Conservation (phyloP, 129 eudicot species). For the Helianthus annuus region HanXRQr2.0-SUNRISE NC_035435.2:169225960-169226459, state of each 20-base stretch:
- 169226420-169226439: too few species aligned
- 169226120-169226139: too few species aligned
- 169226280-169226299: conserved; percentile 36
- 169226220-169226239: conserved; percentile 60
- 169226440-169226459: too few species aligned
- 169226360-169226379: too few species aligned
- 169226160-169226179: too few species aligned
- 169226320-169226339: conserved; percentile 29
- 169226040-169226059: neutral
- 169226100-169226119: conserved; percentile 5
- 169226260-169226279: conserved; percentile 59
- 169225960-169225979: conserved; percentile 86
- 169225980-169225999: conserved; percentile 82
- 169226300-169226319: conserved; percentile 34
- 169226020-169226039: neutral
- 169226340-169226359: too few species aligned
- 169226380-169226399: too few species aligned
- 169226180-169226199: too few species aligned
- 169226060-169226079: too few species aligned
- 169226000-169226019: conserved; percentile 12
- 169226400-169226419: too few species aligned
- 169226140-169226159: too few species aligned
- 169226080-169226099: too few species aligned
- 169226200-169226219: conserved; percentile 32
- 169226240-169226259: conserved; percentile 49